Conservation (phyloP, 163 green algal genomes). For the Trebouxia gelatinosa region DNA sequence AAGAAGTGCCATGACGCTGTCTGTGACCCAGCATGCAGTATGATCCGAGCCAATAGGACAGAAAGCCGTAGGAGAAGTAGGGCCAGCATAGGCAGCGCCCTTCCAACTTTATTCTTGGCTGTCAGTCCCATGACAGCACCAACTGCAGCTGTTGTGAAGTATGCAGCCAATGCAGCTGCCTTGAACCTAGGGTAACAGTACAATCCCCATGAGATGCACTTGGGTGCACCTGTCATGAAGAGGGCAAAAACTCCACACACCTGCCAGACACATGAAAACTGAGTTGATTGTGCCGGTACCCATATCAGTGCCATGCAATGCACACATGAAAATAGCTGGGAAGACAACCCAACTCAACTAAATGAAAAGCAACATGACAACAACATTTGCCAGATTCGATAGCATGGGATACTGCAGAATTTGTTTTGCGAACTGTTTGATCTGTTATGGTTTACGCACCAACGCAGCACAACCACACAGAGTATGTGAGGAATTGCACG, state of each 20-base stretch:
- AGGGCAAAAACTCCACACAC: slow-evolving; percentile 52
- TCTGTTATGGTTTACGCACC: no score
- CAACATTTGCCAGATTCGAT: no score
- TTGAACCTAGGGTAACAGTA: slow-evolving; percentile 38
- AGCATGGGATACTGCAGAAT: no score
- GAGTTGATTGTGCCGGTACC: no score
- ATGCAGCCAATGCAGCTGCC: slow-evolving; percentile 14
- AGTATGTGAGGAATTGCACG: no score
- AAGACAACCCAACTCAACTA: background rate
- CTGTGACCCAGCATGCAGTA: slow-evolving; percentile 13
- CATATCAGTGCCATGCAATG: no score
- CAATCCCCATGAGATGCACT: slow-evolving; percentile 43
- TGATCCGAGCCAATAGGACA: slow-evolving; percentile 18
- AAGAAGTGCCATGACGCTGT: slow-evolving; percentile 37
- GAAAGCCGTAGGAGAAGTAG: slow-evolving; percentile 39
- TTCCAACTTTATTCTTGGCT: slow-evolving; percentile 20
- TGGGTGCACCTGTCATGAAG: slow-evolving; percentile 40
- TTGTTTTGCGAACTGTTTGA: no score
- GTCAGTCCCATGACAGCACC: slow-evolving; percentile 29
- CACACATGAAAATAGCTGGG: no score
- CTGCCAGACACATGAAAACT: no score
- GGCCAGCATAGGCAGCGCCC: slow-evolving; percentile 43
- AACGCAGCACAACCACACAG: no score
- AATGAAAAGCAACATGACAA: no score
- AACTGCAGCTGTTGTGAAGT: slow-evolving; percentile 34